Evolutionary conservation across 306 rosid species (phyloP).

Genomic region (Psophocarpus tetragonolobus): DNA sequence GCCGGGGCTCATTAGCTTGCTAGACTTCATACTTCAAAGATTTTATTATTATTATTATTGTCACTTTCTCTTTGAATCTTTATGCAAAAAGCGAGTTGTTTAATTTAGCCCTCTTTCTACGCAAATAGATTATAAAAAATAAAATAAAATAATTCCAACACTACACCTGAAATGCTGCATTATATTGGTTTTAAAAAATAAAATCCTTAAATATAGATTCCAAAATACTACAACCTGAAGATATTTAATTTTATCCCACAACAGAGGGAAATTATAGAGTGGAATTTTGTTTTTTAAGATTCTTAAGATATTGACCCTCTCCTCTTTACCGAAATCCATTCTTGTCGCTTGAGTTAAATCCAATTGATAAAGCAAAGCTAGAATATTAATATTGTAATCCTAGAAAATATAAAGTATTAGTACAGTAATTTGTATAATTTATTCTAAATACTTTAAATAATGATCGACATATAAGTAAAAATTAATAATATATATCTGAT

Average conservation of each 20-base stretch:
- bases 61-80: constrained; percentile 20
- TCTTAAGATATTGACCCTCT: too few species aligned
- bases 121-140: neutral
- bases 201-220: neutral
- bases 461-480: too few species aligned
- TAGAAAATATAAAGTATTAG: too few species aligned
- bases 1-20: constrained; percentile 22
- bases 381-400: too few species aligned
- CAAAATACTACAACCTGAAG: neutral
- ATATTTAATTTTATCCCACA: neutral
- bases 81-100: constrained; percentile 13
- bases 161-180: neutral
- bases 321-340: neutral
- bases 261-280: neutral
- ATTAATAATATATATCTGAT: too few species aligned
- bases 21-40: constrained; percentile 17
- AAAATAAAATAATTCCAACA: constrained; percentile 29
- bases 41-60: neutral
- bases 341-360: neutral
- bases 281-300: neutral
- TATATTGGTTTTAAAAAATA: neutral
- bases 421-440: too few species aligned
- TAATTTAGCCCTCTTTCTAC: neutral
- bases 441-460: too few species aligned
- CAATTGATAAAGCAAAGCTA: neutral